phyloP scores from a whole-genome alignment of 805 yeast genomes.

The Candida xyloterini region DNA sequence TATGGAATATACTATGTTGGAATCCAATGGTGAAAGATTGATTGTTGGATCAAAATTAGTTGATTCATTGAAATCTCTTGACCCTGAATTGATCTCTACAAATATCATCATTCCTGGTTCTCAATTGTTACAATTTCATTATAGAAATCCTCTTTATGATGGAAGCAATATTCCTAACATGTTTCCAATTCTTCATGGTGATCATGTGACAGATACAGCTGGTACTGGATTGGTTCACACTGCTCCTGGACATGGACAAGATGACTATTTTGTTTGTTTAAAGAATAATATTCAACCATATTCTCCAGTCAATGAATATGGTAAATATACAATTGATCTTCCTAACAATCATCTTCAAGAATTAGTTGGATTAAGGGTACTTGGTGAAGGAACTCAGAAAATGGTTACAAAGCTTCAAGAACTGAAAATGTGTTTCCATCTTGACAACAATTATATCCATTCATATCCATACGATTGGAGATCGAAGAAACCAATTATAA shows the following conservation, averaged over 20 bases:
- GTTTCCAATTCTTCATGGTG: slow-evolving; percentile 71
- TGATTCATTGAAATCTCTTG: slow-evolving; percentile 35
- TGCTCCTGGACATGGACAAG: slow-evolving; percentile 98
- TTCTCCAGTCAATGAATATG: slow-evolving; percentile 79
- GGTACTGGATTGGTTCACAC: slow-evolving; percentile 97
- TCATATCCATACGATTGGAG: slow-evolving; percentile 98
- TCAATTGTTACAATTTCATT: slow-evolving; percentile 39
- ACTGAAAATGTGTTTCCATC: slow-evolving; percentile 44
- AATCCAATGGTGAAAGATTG: slow-evolving; percentile 38
- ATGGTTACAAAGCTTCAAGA: slow-evolving; percentile 44
- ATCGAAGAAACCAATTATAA: slow-evolving; percentile 90
- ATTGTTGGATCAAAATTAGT: slow-evolving; percentile 57
- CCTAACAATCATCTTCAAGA: slow-evolving; percentile 39
- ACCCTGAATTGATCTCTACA: slow-evolving; percentile 25
- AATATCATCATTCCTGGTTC: slow-evolving; percentile 39
- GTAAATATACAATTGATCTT: slow-evolving; percentile 57
- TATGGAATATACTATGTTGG: slow-evolving; percentile 54
- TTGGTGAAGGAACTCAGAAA: slow-evolving; percentile 51
- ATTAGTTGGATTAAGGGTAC: slow-evolving; percentile 56
- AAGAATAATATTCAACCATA: slow-evolving; percentile 52
- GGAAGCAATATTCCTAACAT: slow-evolving; percentile 16
- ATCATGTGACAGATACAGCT: slow-evolving; percentile 72
- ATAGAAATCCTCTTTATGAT: slow-evolving; percentile 52
- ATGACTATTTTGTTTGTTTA: slow-evolving; percentile 76
- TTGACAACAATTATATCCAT: slow-evolving; percentile 57